These are phyloP conservation scores for Scedosporium boydii DNA, from an alignment of 2,329 filamentous ascomycete species.

Conservation along the genomic window DNA sequence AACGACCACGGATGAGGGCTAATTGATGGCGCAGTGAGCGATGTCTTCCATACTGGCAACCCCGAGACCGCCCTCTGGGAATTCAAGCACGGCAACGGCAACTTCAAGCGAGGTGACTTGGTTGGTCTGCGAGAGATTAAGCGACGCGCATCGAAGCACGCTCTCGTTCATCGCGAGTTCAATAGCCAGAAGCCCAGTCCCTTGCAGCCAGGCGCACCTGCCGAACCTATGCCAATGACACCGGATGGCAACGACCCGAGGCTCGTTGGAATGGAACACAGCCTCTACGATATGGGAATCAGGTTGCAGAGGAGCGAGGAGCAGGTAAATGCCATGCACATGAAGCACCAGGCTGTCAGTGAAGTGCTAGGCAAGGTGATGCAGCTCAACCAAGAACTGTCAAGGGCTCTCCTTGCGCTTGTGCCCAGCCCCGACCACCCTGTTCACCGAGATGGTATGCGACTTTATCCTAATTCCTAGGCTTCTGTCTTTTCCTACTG, in stretches of 20 bases:
- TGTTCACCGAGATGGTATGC: slow-evolving; percentile 72
- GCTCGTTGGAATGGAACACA: slow-evolving; percentile 68
- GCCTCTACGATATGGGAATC: slow-evolving; percentile 67
- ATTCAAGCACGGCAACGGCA: slow-evolving; percentile 96
- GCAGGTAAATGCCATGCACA: slow-evolving; percentile 64
- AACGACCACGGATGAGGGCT: neutral
- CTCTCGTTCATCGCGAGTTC: slow-evolving; percentile 88
- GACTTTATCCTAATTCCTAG: neutral
- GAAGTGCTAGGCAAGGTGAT: slow-evolving; percentile 64
- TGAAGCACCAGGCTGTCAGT: slow-evolving; percentile 72
- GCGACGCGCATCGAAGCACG: slow-evolving; percentile 83
- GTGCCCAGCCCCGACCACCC: slow-evolving; percentile 62
- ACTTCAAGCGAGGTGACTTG: slow-evolving; percentile 90
- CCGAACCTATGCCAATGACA: slow-evolving; percentile 62
- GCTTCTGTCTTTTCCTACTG: neutral
- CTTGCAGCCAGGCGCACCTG: slow-evolving; percentile 59
- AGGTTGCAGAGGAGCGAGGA: slow-evolving; percentile 79
- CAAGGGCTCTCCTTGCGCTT: slow-evolving; percentile 62
- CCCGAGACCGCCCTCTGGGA: slow-evolving; percentile 95
- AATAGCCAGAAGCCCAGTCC: slow-evolving; percentile 49
- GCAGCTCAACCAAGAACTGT: slow-evolving; percentile 78
- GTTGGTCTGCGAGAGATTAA: slow-evolving; percentile 91
- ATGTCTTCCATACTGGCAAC: slow-evolving; percentile 92
- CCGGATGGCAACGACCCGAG: slow-evolving; percentile 71
- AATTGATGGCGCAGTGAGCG: slow-evolving; percentile 58